These are phyloP conservation scores for Aschersonia sp. DNA, from an alignment of 2,329 filamentous ascomycete genomes.

Conservation along the genomic window DNA sequence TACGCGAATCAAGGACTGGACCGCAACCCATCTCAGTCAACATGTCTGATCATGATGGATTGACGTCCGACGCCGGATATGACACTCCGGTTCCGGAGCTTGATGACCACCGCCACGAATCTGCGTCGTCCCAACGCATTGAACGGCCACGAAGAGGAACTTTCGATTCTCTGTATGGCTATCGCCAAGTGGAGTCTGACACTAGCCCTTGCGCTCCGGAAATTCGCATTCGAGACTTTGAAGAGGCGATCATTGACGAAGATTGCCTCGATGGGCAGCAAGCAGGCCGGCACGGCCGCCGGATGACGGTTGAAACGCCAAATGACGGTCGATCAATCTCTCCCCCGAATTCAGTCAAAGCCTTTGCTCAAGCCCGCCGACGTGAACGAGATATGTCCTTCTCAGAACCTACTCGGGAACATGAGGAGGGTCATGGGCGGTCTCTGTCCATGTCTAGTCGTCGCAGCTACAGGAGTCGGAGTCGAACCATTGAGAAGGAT, in stretches of 20 bases:
- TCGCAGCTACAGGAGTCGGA: slow-evolving; percentile 40
- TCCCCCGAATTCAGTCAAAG: slow-evolving; percentile 93
- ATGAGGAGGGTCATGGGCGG: slow-evolving; percentile 43
- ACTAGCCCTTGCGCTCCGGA: slow-evolving; percentile 13
- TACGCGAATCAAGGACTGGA: not conserved
- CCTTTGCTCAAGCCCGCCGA: slow-evolving; percentile 81
- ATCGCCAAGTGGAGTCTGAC: slow-evolving; percentile 29
- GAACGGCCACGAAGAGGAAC: slow-evolving; percentile 55
- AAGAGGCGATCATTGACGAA: slow-evolving; percentile 63
- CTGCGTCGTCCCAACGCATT: slow-evolving; percentile 41
- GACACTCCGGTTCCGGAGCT: slow-evolving; percentile 65
- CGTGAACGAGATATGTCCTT: slow-evolving; percentile 59
- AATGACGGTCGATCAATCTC: slow-evolving; percentile 56
- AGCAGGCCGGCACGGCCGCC: slow-evolving; percentile 29
- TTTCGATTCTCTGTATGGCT: slow-evolving; percentile 53
- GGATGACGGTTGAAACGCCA: slow-evolving; percentile 41
- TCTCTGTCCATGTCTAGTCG: slow-evolving; percentile 57
- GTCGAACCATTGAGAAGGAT: slow-evolving; percentile 48
- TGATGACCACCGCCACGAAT: slow-evolving; percentile 71
- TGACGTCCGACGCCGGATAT: slow-evolving; percentile 45
- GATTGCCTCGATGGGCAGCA: slow-evolving; percentile 48
- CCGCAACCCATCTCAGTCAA: slow-evolving; percentile 9
- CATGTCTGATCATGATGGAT: slow-evolving; percentile 56
- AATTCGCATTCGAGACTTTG: slow-evolving; percentile 62
- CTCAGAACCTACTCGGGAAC: slow-evolving; percentile 29